phyloP scores from a whole-genome alignment of 1,284 basidiomycete genomes.

The Malassezia yamatoensis region DNA sequence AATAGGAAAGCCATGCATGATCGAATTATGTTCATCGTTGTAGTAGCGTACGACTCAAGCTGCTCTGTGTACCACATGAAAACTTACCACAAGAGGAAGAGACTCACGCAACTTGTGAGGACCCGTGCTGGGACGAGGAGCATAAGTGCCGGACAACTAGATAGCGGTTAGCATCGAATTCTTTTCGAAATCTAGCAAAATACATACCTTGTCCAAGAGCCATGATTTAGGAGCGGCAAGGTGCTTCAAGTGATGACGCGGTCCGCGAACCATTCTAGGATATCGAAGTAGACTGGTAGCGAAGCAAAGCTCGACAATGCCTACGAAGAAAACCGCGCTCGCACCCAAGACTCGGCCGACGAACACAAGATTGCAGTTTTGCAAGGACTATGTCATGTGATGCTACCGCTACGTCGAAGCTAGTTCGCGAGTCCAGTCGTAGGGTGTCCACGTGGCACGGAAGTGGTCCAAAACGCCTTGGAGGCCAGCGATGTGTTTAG shows the following conservation, averaged over 20 bases:
- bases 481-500: slow-evolving; percentile 51
- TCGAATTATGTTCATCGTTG: slow-evolving; percentile 13
- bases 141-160: slow-evolving; percentile 82
- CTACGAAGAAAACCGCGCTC: slow-evolving; percentile 16
- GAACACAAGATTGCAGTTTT: slow-evolving; percentile 11
- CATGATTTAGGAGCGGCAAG: slow-evolving; percentile 93
- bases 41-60: neutral
- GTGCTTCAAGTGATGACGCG: slow-evolving; percentile 98
- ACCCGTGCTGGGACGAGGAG: slow-evolving; percentile 90
- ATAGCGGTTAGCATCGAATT: neutral
- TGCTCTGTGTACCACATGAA: neutral
- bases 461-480: slow-evolving; percentile 60
- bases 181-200: neutral
- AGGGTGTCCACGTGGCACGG: slow-evolving; percentile 51
- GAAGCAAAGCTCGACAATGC: neutral
- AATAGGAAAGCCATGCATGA: slow-evolving; percentile 22
- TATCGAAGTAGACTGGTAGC: slow-evolving; percentile 12
- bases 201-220: slow-evolving; percentile 83
- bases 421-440: slow-evolving; percentile 49
- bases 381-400: slow-evolving; percentile 14
- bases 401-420: neutral
- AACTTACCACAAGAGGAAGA: slow-evolving; percentile 54
- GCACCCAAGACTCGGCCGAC: slow-evolving; percentile 12
- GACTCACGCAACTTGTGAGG: slow-evolving; percentile 98
- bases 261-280: slow-evolving; percentile 59